These are phyloP conservation scores for Penicillium oxalicum DNA, from an alignment of 2,329 filamentous ascomycete species.

Conservation along the genomic window DNA sequence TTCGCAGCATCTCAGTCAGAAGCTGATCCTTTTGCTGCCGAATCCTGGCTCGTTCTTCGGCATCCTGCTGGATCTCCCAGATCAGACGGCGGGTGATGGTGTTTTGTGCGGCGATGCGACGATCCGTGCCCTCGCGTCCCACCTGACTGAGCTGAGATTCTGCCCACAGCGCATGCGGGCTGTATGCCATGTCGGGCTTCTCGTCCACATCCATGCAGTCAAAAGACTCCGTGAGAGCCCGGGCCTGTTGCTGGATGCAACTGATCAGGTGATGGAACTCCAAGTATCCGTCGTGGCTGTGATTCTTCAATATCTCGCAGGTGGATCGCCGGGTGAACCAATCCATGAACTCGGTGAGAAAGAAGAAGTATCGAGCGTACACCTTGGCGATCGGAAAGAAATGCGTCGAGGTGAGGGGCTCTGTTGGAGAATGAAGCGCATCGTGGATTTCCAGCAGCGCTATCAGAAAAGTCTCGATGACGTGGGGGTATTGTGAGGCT, in stretches of 20 bases:
- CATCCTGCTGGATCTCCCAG: conserved; percentile 34
- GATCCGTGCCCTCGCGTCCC: conserved; percentile 27
- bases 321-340: conserved; percentile 32
- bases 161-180: conserved; percentile 24
- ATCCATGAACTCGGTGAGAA: conserved; percentile 35
- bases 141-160: conserved; percentile 29
- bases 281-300: conserved; percentile 30
- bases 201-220: conserved; percentile 24
- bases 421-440: conserved; percentile 19
- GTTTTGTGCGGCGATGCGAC: conserved; percentile 30
- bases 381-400: conserved; percentile 24
- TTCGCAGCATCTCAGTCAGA: conserved; percentile 23
- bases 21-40: conserved; percentile 22
- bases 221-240: conserved; percentile 12
- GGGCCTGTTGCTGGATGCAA: conserved; percentile 25
- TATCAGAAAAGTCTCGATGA: conserved; percentile 31
- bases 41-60: conserved; percentile 24
- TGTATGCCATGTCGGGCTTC: conserved; percentile 18
- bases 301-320: conserved; percentile 32
- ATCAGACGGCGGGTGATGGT: conserved; percentile 33
- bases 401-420: conserved; percentile 7
- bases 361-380: conserved; percentile 33
- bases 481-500: conserved; percentile 29
- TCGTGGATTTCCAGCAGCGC: conserved; percentile 30
- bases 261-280: conserved; percentile 30